phyloP scores from a whole-genome alignment of 768 basidiomycete species.

The Hygrophorus pudorinus region DNA sequence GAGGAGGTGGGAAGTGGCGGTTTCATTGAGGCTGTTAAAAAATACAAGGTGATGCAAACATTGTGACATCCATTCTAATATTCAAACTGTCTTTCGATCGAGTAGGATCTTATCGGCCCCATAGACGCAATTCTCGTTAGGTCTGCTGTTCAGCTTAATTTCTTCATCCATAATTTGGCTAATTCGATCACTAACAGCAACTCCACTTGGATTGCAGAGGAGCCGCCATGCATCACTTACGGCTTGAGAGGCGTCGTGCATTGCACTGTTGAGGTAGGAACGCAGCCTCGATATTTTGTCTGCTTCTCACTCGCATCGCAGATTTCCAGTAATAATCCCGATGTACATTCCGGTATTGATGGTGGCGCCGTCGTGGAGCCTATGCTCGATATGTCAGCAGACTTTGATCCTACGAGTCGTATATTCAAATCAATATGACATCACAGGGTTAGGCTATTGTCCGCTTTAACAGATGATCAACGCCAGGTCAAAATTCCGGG shows the following conservation, averaged over 20 bases:
- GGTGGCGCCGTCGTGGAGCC: conserved; percentile 86
- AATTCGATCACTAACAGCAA: conserved; percentile 41
- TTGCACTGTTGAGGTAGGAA: conserved; percentile 59
- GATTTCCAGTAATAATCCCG: conserved; percentile 65
- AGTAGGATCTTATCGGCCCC: conserved; percentile 68
- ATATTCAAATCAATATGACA: no score
- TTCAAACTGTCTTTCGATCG: conserved; percentile 1
- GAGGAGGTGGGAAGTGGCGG: conserved; percentile 92
- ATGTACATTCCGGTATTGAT: conserved; percentile 90
- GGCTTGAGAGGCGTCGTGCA: conserved; percentile 92
- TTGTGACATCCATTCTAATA: not conserved
- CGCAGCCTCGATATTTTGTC: not conserved
- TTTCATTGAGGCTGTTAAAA: conserved; percentile 66
- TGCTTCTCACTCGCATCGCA: conserved; percentile 16
- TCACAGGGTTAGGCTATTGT: conserved; percentile 71
- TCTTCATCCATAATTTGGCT: not conserved
- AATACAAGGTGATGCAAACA: conserved; percentile 49
- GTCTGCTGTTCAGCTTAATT: conserved; percentile 24
- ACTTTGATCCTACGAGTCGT: no score
- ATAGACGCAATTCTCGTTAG: conserved; percentile 88
- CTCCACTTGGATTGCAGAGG: conserved; percentile 94
- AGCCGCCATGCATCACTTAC: conserved; percentile 89
- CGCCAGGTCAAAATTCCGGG: conserved; percentile 59
- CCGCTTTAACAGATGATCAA: conserved; percentile 50
- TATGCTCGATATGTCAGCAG: conserved; percentile 88